Evolutionary conservation across 306 rosid genomes (phyloP).

Genomic region (Lathyrus aphaca): DNA sequence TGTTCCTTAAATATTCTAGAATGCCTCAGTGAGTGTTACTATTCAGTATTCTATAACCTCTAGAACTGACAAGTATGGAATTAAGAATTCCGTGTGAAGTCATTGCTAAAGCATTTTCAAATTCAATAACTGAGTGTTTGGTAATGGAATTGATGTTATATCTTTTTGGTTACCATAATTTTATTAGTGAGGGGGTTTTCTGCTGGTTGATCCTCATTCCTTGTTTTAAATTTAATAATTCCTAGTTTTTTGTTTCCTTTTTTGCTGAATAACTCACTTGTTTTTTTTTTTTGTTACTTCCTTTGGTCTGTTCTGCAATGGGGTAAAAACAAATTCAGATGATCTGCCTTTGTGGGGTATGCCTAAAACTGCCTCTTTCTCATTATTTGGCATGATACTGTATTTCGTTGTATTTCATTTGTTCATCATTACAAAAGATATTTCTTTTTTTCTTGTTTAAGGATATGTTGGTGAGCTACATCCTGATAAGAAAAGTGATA

Average conservation of each 20-base stretch:
- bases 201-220: conserved; percentile 14
- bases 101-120: conserved; percentile 18
- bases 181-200: conserved; percentile 31
- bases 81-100: conserved; percentile 24
- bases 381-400: conserved; percentile 24
- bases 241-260: conserved; percentile 14
- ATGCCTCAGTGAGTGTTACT: conserved; percentile 18
- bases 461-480: conserved; percentile 94
- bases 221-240: conserved; percentile 7
- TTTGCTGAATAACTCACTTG: conserved; percentile 45
- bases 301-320: conserved; percentile 41
- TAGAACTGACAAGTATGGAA: conserved; percentile 20
- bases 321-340: conserved; percentile 66
- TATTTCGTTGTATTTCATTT: conserved; percentile 33
- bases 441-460: conserved; percentile 42
- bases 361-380: conserved; percentile 39
- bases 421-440: conserved; percentile 24
- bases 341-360: conserved; percentile 99
- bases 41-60: conserved; percentile 13
- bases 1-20: conserved; percentile 21
- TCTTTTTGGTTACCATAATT: conserved; percentile 18
- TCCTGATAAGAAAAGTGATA: conserved; percentile 82
- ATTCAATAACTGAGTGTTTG: conserved; percentile 8
- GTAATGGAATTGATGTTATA: conserved; percentile 34
- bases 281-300: conserved; percentile 28